phyloP scores from a whole-genome alignment of 805 yeast species.

The Nakazawaea holstii region DNA sequence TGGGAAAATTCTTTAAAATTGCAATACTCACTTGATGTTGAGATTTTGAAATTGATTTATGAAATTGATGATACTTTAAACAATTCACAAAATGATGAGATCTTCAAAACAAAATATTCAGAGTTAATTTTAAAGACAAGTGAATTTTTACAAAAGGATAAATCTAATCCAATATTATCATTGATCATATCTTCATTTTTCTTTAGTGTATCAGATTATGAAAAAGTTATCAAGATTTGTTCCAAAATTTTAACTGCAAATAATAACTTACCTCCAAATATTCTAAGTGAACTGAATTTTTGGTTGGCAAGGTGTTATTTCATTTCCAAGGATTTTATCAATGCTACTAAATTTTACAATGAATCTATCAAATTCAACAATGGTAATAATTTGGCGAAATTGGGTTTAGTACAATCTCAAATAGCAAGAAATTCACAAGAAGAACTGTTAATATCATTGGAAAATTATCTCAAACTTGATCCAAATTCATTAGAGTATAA shows the following conservation, averaged over 20 bases:
- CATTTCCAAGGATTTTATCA: constrained; percentile 51
- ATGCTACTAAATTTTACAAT: constrained; percentile 67
- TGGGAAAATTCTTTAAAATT: constrained; percentile 79
- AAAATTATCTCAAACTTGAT: constrained; percentile 58
- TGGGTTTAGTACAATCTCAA: constrained; percentile 86
- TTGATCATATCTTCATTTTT: constrained; percentile 65
- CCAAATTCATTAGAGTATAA: constrained; percentile 70
- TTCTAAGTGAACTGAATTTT: constrained; percentile 60
- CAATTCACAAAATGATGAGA: constrained; percentile 50
- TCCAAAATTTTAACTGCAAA: constrained; percentile 1
- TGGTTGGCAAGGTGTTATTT: constrained; percentile 86
- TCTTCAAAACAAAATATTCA: constrained; percentile 56
- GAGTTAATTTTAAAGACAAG: constrained; percentile 48
- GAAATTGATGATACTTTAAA: constrained; percentile 60
- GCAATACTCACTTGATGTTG: constrained; percentile 54
- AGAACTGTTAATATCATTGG: constrained; percentile 85
- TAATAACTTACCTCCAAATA: constrained; percentile 17
- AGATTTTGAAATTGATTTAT: constrained; percentile 60
- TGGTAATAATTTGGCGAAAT: constrained; percentile 58
- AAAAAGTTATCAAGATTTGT: constrained; percentile 51
- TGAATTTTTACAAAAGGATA: constrained; percentile 32
- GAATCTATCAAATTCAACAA: constrained; percentile 66
- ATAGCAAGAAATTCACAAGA: constrained; percentile 65
- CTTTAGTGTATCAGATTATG: constrained; percentile 62
- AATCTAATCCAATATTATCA: constrained; percentile 56